These are phyloP conservation scores for Lecanicillium sp. DNA, from an alignment of 2,329 filamentous ascomycete species.

Conservation along the genomic window DNA sequence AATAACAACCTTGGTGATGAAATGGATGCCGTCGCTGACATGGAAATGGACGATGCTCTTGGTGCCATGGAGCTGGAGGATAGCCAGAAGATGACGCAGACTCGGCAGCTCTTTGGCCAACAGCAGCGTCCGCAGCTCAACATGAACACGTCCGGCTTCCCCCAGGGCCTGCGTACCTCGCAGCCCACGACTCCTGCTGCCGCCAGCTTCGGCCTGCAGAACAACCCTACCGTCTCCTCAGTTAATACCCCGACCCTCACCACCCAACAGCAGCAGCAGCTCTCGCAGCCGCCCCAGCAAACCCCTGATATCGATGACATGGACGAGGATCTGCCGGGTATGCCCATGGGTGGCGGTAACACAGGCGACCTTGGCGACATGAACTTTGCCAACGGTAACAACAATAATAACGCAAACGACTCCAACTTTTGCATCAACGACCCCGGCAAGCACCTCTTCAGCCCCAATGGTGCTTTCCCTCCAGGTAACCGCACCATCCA, in stretches of 20 bases:
- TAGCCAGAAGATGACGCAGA: conserved; percentile 58
- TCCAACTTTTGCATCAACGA: conserved; percentile 70
- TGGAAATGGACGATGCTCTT: conserved; percentile 90
- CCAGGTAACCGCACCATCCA: conserved; percentile 57
- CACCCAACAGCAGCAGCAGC: conserved; percentile 65
- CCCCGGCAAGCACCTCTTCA: conserved; percentile 88
- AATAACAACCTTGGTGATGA: conserved; percentile 42
- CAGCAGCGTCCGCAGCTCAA: conserved; percentile 64
- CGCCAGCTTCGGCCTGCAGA: conserved; percentile 69
- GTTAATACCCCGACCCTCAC: conserved; percentile 91
- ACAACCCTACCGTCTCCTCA: conserved; percentile 93
- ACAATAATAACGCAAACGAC: conserved; percentile 28
- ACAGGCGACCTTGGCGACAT: conserved; percentile 41
- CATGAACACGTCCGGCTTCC: conserved; percentile 66
- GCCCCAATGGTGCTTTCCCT: conserved; percentile 66
- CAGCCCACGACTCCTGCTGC: conserved; percentile 79
- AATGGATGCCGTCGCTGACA: conserved; percentile 81
- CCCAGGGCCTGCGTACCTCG: conserved; percentile 74
- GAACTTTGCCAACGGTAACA: conserved; percentile 37
- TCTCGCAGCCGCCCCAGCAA: conserved; percentile 44
- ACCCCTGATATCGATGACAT: conserved; percentile 50
- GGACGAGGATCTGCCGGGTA: conserved; percentile 63
- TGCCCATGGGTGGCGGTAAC: conserved; percentile 53
- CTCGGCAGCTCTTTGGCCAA: conserved; percentile 60
- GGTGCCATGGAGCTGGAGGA: conserved; percentile 57